A percentile compares a stretch with the other conserved stretches of the same genome.
Conservation (phyloP, 1,284 basidiomycete genomes). For the Fomitopsis pinicola region DNA sequence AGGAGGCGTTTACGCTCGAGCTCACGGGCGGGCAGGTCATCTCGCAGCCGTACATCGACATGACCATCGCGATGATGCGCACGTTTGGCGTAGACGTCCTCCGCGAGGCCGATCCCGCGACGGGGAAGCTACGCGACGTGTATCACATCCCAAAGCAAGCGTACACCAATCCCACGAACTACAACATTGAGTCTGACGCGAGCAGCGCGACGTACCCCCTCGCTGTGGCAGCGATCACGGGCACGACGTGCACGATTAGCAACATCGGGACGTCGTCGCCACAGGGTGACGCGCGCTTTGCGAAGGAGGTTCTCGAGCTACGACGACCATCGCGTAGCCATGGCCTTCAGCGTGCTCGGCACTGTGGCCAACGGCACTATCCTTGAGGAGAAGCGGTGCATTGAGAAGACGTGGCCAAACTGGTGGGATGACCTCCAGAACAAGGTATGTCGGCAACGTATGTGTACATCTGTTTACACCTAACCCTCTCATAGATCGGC, state of each 20-base stretch:
- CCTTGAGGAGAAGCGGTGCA: conserved; percentile 95
- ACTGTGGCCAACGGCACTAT: conserved; percentile 73
- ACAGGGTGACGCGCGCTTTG: conserved; percentile 96
- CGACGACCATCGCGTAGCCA: conserved; percentile 97
- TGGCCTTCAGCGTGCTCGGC: conserved; percentile 94
- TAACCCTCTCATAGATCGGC: conserved; percentile 64
- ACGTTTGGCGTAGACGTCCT: conserved; percentile 86
- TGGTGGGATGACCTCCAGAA: conserved; percentile 99
- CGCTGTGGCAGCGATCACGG: conserved; percentile 95
- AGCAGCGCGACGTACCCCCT: conserved; percentile 96
- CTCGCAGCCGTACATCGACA: conserved; percentile 99
- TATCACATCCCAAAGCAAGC: conserved; percentile 86
- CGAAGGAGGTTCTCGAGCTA: conserved; percentile 92
- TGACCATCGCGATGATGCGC: conserved; percentile 98
- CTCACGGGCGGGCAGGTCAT: conserved; percentile 93
- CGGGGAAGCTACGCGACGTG: conserved; percentile 67
- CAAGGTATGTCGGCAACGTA: conserved; percentile 51
- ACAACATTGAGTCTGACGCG: conserved; percentile 95
- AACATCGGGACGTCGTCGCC: conserved; percentile 91
- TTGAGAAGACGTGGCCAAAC: conserved; percentile 99
- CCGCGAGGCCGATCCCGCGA: conserved; percentile 60
- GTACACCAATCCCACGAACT: conserved; percentile 78
- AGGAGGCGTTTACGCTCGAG: conserved; percentile 79
- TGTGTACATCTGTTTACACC: conserved; percentile 1
- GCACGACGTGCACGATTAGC: conserved; percentile 87